Evolutionary conservation across 164 flowering plant species (phyloP), one percentile per base, ranked within the genome.

Genomic region (Aristolochia contorta): DNA sequence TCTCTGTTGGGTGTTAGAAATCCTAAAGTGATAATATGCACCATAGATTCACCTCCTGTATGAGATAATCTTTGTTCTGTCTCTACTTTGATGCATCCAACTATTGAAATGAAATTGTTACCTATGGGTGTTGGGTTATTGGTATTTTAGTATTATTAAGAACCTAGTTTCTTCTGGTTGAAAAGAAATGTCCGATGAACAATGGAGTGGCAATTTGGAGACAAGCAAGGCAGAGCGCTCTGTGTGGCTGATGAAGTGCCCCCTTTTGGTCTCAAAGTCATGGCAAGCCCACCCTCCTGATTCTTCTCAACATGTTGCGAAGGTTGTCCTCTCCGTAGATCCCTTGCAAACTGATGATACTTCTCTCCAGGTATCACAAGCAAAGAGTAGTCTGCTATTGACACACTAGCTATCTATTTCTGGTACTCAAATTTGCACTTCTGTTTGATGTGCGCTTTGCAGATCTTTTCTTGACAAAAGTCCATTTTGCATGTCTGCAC

Each of bases 211-310:
- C 7, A 59, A 62, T 20, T 5, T 83, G 56, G 88, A 83, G 23
- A 75, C 82, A 33, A 54, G 58, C 63, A 79, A 61, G 70, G 71
- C 82, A 3, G 96, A 88, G 12, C 68, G 74, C 58, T 48, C 83
- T 15, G 78, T 85, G 59, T 88, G 86, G 86, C 64, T 88, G 46
- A 80, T 88, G 85, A 88, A 84, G 62, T 84, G 88, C 60, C 92
- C 96, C 3, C 33, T 74, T 0, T 32, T 82, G 24, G 86, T 85
- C 20, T 67, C 88, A 57, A 77, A 78, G 20, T n/a, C 71, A 0
- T 75, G 73, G 72, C 65, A 66, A 30, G 63, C 73, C n/a, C 50
- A 62, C 65, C 22, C 69, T 24, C 52, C 74, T 54, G 75, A 71
- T 20, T 54, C 81, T 24, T 21, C 74, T 19, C 80, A 62, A 37